These are phyloP conservation scores for Dryas integrifolia DNA, from an alignment of 331 rosid genomes.

Conservation along the genomic window DNA sequence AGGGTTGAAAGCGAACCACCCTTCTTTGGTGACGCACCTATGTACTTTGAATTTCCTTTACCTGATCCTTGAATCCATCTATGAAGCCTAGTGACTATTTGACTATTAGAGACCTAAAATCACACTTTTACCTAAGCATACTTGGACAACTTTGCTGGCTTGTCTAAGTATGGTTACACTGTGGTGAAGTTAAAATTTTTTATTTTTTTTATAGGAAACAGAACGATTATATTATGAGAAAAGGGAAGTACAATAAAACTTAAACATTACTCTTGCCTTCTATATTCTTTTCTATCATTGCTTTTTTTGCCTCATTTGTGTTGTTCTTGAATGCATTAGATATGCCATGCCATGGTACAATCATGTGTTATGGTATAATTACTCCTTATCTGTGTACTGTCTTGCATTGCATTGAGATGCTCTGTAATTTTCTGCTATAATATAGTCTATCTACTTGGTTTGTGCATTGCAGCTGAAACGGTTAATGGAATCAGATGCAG, in stretches of 20 bases:
- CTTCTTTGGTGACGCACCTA: neutral
- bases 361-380: neutral
- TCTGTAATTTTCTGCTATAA: no score
- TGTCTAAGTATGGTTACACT: neutral
- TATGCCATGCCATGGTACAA: neutral
- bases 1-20: neutral
- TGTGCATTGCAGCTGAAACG: conserved; percentile 60
- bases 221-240: no score
- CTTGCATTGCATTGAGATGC: neutral
- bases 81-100: neutral
- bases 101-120: neutral
- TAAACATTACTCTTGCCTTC: neutral
- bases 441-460: neutral
- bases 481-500: conserved; percentile 81
- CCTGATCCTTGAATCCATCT: neutral
- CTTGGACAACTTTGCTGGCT: neutral
- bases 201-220: no score
- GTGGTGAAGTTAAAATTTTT: neutral
- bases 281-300: neutral
- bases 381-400: neutral
- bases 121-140: neutral
- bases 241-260: no score
- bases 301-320: neutral
- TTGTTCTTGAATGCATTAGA: neutral
- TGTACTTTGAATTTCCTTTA: neutral